These are phyloP conservation scores for Raphanus hybrid DNA, from an alignment of 441 rosid genomes.

Conservation along the genomic window DNA sequence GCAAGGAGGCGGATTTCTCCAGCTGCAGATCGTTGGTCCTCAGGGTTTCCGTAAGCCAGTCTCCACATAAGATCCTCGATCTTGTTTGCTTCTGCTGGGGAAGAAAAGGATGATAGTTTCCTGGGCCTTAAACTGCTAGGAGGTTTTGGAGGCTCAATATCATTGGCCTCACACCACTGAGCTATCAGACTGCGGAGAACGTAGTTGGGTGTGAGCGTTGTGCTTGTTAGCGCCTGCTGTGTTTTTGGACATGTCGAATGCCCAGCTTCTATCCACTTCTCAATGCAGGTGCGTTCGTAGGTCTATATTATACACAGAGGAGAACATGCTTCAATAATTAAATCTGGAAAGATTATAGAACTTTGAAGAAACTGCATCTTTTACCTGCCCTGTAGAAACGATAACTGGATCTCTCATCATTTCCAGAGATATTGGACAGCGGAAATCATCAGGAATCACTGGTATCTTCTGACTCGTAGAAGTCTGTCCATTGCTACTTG, in stretches of 20 bases:
- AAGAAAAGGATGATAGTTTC: constrained; percentile 60
- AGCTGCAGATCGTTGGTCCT: background rate
- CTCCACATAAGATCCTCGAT: constrained; percentile 76
- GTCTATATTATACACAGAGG: background rate
- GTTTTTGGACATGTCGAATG: constrained; percentile 87
- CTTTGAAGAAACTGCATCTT: constrained; percentile 25
- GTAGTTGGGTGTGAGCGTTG: constrained; percentile 80
- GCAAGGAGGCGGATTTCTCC: constrained; percentile 9
- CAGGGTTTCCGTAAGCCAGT: constrained; percentile 68
- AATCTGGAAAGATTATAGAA: background rate
- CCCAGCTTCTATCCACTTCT: no score
- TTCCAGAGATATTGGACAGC: constrained; percentile 94
- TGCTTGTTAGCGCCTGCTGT: constrained; percentile 66
- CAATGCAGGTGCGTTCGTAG: no score
- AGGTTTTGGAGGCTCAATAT: constrained; percentile 84
- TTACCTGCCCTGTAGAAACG: constrained; percentile 96
- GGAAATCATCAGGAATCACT: constrained; percentile 89
- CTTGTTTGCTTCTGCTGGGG: constrained; percentile 74
- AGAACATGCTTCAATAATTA: background rate
- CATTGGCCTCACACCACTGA: constrained; percentile 94
- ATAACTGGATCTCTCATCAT: constrained; percentile 97
- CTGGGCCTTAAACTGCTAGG: constrained; percentile 70
- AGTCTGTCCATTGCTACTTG: constrained; percentile 62
- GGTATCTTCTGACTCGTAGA: constrained; percentile 64
- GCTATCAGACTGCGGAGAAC: constrained; percentile 93